Conservation (phyloP, 2,329 filamentous ascomycete genomes). For the Westerdykella ornata region DNA sequence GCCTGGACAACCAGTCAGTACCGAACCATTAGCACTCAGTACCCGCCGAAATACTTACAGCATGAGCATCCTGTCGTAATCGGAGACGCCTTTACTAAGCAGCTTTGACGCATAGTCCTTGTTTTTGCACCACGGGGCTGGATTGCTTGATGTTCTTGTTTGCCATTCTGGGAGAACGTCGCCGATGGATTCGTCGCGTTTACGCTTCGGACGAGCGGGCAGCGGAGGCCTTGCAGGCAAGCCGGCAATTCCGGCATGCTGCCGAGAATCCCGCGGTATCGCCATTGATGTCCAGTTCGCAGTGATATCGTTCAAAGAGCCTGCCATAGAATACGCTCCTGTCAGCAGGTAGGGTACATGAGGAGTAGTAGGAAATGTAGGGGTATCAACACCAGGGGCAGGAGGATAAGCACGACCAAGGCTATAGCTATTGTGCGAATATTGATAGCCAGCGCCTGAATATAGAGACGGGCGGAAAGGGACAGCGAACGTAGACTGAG, state of each 20-base stretch:
- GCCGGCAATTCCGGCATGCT: conserved; percentile 2
- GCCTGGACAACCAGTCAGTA: conserved; percentile 40
- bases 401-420: background rate
- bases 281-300: background rate
- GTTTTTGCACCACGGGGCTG: conserved; percentile 45
- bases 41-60: background rate
- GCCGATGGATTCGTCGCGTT: conserved; percentile 44
- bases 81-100: background rate
- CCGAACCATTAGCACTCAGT: background rate
- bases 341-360: background rate
- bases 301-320: conserved; percentile 18
- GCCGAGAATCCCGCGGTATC: background rate
- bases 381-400: background rate
- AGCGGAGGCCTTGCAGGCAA: conserved; percentile 10
- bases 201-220: conserved; percentile 55
- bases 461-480: too few species aligned
- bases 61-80: background rate
- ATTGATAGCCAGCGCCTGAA: too few species aligned
- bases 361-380: background rate
- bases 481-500: too few species aligned
- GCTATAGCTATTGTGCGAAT: background rate
- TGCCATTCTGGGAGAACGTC: conserved; percentile 42
- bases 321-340: conserved; percentile 1
- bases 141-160: conserved; percentile 28
- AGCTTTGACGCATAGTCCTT: background rate